A percentile compares a stretch with the other conserved stretches of the same genome.
Evolutionary conservation across 768 basidiomycete genomes (phyloP).

Genomic region (Lactifluus piperatus): DNA sequence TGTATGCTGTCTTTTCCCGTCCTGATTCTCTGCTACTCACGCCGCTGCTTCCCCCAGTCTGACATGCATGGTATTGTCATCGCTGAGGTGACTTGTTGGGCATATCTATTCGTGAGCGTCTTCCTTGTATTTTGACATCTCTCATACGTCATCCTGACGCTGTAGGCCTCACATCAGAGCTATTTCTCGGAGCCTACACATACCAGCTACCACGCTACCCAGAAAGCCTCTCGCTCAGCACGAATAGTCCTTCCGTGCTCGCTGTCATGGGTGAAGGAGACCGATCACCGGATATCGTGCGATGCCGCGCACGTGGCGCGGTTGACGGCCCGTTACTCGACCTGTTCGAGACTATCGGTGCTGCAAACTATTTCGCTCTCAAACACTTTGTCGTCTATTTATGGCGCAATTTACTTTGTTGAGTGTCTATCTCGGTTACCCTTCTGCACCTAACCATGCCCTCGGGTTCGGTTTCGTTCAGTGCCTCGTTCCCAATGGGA

Average conservation of each 20-base stretch:
- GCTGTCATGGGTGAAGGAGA: conserved; percentile 44
- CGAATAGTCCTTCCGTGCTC: conserved; percentile 45
- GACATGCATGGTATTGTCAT: conserved; percentile 31
- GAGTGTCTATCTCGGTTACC: too few relatives aligned
- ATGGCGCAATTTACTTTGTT: too few relatives aligned
- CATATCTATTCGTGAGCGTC: conserved; percentile 35
- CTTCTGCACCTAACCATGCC: too few relatives aligned
- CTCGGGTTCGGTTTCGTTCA: not conserved
- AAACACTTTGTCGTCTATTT: too few relatives aligned
- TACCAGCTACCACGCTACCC: conserved; percentile 37
- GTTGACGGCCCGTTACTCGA: conserved; percentile 44
- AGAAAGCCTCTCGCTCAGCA: conserved; percentile 49
- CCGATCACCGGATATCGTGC: conserved; percentile 56
- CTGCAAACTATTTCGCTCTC: too few relatives aligned
- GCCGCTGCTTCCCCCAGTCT: conserved; percentile 1
- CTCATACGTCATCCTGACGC: not conserved
- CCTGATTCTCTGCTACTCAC: conserved; percentile 26
- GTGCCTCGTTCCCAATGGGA: not conserved
- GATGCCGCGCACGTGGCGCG: conserved; percentile 38
- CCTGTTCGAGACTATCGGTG: conserved; percentile 47
- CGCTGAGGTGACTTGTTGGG: conserved; percentile 43
- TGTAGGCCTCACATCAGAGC: conserved; percentile 49
- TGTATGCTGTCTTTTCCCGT: conserved; percentile 27
- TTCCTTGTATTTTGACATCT: conserved; percentile 5
- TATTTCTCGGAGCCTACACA: conserved; percentile 45